phyloP scores from a whole-genome alignment of 2,329 filamentous ascomycete species.

The Gaeumannomyces sp. region DNA sequence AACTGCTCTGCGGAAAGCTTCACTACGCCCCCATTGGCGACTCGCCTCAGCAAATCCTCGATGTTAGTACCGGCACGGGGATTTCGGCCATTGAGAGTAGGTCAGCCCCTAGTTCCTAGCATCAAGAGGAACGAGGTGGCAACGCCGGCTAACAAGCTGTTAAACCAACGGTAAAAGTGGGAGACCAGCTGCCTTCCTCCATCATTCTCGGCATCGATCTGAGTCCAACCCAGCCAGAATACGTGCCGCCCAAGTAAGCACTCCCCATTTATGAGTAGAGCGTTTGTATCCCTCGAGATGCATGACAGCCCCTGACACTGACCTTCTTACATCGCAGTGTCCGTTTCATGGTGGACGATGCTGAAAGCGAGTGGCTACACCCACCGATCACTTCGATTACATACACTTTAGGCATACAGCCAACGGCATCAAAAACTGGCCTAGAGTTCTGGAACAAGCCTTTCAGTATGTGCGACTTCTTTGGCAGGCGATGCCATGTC shows the following conservation, averaged over 20 bases:
- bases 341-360: conserved; percentile 57
- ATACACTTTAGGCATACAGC: conserved; percentile 38
- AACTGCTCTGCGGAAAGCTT: conserved; percentile 40
- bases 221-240: conserved; percentile 40
- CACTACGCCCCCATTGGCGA: conserved; percentile 45
- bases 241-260: conserved; percentile 46
- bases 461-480: conserved; percentile 32
- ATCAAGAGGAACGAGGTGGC: too few relatives aligned
- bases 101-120: neutral
- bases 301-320: too few relatives aligned
- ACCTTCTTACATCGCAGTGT: conserved; percentile 23
- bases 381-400: conserved; percentile 50
- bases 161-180: conserved; percentile 22
- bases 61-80: conserved; percentile 53
- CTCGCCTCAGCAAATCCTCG: conserved; percentile 44
- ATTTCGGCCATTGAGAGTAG: conserved; percentile 51
- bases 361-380: conserved; percentile 42
- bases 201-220: conserved; percentile 37
- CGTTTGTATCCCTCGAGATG: too few relatives aligned
- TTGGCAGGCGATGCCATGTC: too few relatives aligned
- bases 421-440: conserved; percentile 51
- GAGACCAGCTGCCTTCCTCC: conserved; percentile 34
- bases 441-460: conserved; percentile 37
- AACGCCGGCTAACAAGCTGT: too few relatives aligned
- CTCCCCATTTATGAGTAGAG: neutral